Conservation (phyloP, 345 rosid species). For the Alliaria petiolata region DNA sequence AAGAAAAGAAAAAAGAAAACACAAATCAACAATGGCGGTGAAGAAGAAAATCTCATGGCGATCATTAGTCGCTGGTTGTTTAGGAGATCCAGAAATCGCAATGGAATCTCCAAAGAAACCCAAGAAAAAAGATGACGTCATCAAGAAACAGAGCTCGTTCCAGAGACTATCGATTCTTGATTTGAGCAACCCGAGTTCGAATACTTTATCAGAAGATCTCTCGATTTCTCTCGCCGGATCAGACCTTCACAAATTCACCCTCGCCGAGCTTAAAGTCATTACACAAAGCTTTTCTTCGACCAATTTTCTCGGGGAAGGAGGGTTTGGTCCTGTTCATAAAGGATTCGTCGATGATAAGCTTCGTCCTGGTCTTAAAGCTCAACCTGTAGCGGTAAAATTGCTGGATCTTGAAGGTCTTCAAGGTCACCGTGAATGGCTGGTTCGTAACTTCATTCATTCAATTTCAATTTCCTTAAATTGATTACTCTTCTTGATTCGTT, state of each 20-base stretch:
- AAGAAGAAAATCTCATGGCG: slow-evolving; percentile 53
- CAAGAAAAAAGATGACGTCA: slow-evolving; percentile 36
- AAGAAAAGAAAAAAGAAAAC: not conserved
- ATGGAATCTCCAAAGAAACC: slow-evolving; percentile 25
- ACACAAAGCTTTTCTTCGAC: slow-evolving; percentile 70
- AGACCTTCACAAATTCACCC: slow-evolving; percentile 62
- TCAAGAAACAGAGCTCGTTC: slow-evolving; percentile 53
- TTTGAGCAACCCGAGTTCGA: slow-evolving; percentile 64
- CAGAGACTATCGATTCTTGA: slow-evolving; percentile 58
- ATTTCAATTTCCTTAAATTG: not conserved
- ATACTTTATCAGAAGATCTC: slow-evolving; percentile 57
- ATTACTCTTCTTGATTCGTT: not conserved
- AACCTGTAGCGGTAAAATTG: slow-evolving; percentile 85
- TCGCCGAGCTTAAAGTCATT: slow-evolving; percentile 66
- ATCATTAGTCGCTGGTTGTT: slow-evolving; percentile 49
- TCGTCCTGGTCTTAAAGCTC: slow-evolving; percentile 74
- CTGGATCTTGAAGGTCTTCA: slow-evolving; percentile 80
- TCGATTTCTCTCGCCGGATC: slow-evolving; percentile 80
- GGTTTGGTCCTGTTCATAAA: slow-evolving; percentile 87
- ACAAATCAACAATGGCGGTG: slow-evolving; percentile 40
- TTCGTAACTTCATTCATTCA: slow-evolving; percentile 31
- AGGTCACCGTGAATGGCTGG: slow-evolving; percentile 95
- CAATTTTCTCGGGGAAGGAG: slow-evolving; percentile 84
- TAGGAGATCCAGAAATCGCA: slow-evolving; percentile 26
- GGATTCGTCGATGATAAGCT: slow-evolving; percentile 88